Percentiles rank a stretch among this genome's conserved stretches.
phyloP scores from a whole-genome alignment of 192 early-diverging fungal genomes.

The Coemansia sp. region DNA sequence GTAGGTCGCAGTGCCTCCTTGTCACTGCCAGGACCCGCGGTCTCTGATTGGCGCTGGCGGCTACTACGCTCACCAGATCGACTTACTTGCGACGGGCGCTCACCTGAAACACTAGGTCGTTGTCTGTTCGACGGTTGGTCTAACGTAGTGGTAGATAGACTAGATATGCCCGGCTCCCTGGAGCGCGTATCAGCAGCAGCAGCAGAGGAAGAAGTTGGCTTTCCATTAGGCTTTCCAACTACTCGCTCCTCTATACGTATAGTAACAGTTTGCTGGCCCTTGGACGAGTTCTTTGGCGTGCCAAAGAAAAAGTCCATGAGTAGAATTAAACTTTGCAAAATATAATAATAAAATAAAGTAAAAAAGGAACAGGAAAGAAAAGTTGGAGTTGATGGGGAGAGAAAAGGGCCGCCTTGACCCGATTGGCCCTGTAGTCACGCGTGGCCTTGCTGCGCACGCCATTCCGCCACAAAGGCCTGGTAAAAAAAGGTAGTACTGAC shows the following conservation, averaged over 20 bases:
- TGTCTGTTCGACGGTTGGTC: not conserved
- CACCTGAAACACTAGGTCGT: not conserved
- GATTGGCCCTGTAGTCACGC: no score
- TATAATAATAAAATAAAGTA: not conserved
- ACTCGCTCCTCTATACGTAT: constrained; percentile 44
- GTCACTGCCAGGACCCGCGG: not conserved
- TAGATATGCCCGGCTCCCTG: not conserved
- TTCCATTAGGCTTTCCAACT: not conserved
- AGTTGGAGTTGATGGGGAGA: not conserved
- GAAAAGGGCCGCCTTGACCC: not conserved
- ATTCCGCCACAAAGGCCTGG: no score
- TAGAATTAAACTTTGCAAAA: not conserved
- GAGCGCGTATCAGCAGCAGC: not conserved
- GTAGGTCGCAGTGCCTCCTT: constrained; percentile 3
- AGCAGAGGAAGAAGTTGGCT: not conserved
- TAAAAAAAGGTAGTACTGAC: no score
- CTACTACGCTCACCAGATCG: not conserved
- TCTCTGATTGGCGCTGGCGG: not conserved
- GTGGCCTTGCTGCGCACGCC: not conserved
- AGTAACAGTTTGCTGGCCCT: constrained; percentile 23
- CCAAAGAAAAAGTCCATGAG: constrained; percentile 54
- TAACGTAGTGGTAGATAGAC: not conserved
- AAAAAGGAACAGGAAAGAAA: not conserved
- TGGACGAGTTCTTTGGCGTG: constrained; percentile 13
- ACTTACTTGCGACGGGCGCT: not conserved